These are phyloP conservation scores for Penicillium oxalicum DNA, from an alignment of 2,329 filamentous ascomycete species.

Conservation along the genomic window DNA sequence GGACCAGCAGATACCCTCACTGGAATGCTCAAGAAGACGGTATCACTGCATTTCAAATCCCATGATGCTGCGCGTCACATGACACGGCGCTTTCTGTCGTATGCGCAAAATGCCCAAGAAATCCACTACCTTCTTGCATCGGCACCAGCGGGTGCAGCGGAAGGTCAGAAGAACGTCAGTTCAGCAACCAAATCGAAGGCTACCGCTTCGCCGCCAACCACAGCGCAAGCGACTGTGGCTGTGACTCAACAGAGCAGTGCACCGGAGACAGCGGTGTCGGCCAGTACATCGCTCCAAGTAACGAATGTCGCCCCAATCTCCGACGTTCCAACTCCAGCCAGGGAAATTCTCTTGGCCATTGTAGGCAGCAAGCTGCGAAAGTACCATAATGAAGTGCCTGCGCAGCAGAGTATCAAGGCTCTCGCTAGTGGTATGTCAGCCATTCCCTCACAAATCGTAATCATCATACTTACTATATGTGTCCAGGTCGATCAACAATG, in stretches of 20 bases:
- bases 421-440: neutral
- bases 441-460: neutral
- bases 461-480: neutral
- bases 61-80: slow-evolving; percentile 18
- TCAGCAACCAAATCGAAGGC: neutral
- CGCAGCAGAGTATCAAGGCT: slow-evolving; percentile 2
- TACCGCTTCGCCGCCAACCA: neutral
- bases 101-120: slow-evolving; percentile 18
- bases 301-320: neutral
- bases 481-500: slow-evolving; percentile 37
- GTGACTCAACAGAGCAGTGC: neutral
- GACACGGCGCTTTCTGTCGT: slow-evolving; percentile 9
- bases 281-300: neutral
- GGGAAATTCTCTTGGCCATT: slow-evolving; percentile 34
- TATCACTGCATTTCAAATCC: slow-evolving; percentile 17
- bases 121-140: neutral
- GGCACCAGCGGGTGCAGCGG: neutral
- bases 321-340: slow-evolving; percentile 14
- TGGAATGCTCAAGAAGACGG: slow-evolving; percentile 36
- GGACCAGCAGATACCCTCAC: slow-evolving; percentile 34
- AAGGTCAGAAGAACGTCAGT: neutral
- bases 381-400: slow-evolving; percentile 29
- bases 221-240: neutral
- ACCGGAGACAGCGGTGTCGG: neutral
- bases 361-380: slow-evolving; percentile 24